These are phyloP conservation scores for Triticum monococcum DNA, from an alignment of 176 grass and related monocot species.

Conservation along the genomic window DNA sequence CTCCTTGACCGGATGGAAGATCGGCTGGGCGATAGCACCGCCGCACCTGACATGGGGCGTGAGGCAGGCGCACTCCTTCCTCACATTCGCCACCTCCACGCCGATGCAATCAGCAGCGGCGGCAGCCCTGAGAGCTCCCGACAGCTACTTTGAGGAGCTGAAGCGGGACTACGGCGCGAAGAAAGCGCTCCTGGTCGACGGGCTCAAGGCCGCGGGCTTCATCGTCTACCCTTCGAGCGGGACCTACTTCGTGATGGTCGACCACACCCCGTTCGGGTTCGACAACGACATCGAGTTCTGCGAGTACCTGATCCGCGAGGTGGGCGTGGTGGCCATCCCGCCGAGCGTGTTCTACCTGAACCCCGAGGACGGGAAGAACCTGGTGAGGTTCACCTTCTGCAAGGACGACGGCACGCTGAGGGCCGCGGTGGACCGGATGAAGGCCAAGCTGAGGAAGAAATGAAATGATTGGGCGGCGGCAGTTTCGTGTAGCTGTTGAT, in stretches of 20 bases:
- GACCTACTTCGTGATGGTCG: slow-evolving; percentile 88
- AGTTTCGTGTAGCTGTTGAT: slow-evolving; percentile 5
- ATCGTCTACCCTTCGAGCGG: slow-evolving; percentile 88
- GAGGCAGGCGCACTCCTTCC: slow-evolving; percentile 93
- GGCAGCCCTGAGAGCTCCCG: slow-evolving; percentile 56
- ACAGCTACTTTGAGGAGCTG: slow-evolving; percentile 83
- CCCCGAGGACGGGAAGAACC: slow-evolving; percentile 88
- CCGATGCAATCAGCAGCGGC: slow-evolving; percentile 88
- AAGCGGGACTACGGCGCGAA: slow-evolving; percentile 73
- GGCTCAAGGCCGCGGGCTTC: slow-evolving; percentile 73
- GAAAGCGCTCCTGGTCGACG: slow-evolving; percentile 77
- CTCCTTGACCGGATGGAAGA: slow-evolving; percentile 97
- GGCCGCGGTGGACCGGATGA: slow-evolving; percentile 85
- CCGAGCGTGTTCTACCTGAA: slow-evolving; percentile 96
- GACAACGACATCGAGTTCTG: slow-evolving; percentile 81
- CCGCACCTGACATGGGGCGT: slow-evolving; percentile 90
- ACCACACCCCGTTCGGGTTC: slow-evolving; percentile 92
- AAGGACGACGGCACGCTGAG: slow-evolving; percentile 86
- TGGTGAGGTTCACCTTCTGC: slow-evolving; percentile 98
- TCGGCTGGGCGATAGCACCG: slow-evolving; percentile 91
- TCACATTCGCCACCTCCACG: slow-evolving; percentile 87
- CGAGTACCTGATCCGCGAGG: slow-evolving; percentile 82
- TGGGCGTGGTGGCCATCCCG: slow-evolving; percentile 86
- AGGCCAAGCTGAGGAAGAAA: slow-evolving; percentile 68
- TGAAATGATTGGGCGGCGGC: not conserved